Conservation (phyloP, 2,329 filamentous ascomycete species). For the Tolypocladium amazonense region DNA sequence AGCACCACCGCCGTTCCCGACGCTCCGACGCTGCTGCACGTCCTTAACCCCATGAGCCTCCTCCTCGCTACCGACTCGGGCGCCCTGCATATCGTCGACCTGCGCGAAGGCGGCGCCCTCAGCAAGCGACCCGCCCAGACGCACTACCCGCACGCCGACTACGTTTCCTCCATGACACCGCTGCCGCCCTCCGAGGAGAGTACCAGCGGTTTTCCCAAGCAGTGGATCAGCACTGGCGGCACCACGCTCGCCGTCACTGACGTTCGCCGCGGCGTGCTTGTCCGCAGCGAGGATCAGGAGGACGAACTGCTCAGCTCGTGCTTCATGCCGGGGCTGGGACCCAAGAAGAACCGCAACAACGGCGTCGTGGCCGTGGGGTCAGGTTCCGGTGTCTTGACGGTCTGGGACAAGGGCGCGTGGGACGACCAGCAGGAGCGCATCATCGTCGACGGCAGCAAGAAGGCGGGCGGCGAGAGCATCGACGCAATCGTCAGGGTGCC, state of each 20-base stretch:
- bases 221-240: slow-evolving; percentile 89
- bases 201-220: slow-evolving; percentile 82
- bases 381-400: slow-evolving; percentile 69
- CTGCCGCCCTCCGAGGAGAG: slow-evolving; percentile 70
- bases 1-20: slow-evolving; percentile 45
- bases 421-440: slow-evolving; percentile 90
- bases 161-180: slow-evolving; percentile 78
- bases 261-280: slow-evolving; percentile 72
- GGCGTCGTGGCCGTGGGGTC: slow-evolving; percentile 69
- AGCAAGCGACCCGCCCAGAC: slow-evolving; percentile 62
- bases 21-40: slow-evolving; percentile 70
- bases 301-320: slow-evolving; percentile 79
- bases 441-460: slow-evolving; percentile 52
- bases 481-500: slow-evolving; percentile 69
- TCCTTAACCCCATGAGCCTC: slow-evolving; percentile 76
- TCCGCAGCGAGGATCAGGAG: slow-evolving; percentile 88
- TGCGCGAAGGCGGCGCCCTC: slow-evolving; percentile 51
- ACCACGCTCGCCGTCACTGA: slow-evolving; percentile 88
- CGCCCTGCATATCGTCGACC: slow-evolving; percentile 77
- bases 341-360: slow-evolving; percentile 53
- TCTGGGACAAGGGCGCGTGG: slow-evolving; percentile 94
- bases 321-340: slow-evolving; percentile 67
- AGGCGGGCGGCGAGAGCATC: slow-evolving; percentile 61
- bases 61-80: slow-evolving; percentile 87
- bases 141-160: slow-evolving; percentile 82